phyloP scores from a whole-genome alignment of 1,284 basidiomycete species.

The Ustilago nuda region DNA sequence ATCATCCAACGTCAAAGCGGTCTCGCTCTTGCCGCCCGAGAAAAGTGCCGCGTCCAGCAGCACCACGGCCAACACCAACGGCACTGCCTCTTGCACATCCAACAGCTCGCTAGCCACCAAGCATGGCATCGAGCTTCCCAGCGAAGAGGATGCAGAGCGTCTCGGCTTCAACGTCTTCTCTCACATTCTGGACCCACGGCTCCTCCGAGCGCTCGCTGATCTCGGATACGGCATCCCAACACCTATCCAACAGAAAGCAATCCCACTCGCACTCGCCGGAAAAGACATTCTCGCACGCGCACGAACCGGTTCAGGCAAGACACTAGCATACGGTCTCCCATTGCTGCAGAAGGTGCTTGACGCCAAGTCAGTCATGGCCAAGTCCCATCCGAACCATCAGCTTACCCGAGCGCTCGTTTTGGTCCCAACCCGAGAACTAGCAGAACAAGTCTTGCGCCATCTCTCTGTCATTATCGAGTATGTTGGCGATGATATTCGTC shows the following conservation, averaged over 20 bases:
- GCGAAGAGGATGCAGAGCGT: slow-evolving; percentile 41
- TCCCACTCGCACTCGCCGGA: slow-evolving; percentile 87
- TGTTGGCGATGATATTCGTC: slow-evolving; percentile 77
- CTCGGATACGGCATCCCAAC: slow-evolving; percentile 85
- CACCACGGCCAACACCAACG: slow-evolving; percentile 6
- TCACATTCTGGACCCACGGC: slow-evolving; percentile 79
- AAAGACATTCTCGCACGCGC: slow-evolving; percentile 93
- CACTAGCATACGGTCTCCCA: slow-evolving; percentile 93
- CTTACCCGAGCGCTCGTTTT: slow-evolving; percentile 85
- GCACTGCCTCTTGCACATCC: slow-evolving; percentile 13
- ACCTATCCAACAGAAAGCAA: slow-evolving; percentile 79
- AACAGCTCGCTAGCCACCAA: slow-evolving; percentile 17
- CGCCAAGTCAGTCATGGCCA: slow-evolving; percentile 74
- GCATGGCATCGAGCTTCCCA: slow-evolving; percentile 43
- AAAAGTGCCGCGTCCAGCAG: background rate
- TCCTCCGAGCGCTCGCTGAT: slow-evolving; percentile 81
- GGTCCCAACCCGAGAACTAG: slow-evolving; percentile 92
- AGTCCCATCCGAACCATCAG: slow-evolving; percentile 72
- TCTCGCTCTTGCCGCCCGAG: slow-evolving; percentile 36
- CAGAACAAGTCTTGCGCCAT: slow-evolving; percentile 86
- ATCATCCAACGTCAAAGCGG: slow-evolving; percentile 44
- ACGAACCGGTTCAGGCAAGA: slow-evolving; percentile 96
- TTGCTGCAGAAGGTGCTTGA: slow-evolving; percentile 88
- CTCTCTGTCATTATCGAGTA: slow-evolving; percentile 79
- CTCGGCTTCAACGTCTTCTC: slow-evolving; percentile 71